Percentiles rank a stretch among this genome's conserved stretches.
Conservation (phyloP, 306 rosid species). For the Aeschynomene evenia region DNA sequence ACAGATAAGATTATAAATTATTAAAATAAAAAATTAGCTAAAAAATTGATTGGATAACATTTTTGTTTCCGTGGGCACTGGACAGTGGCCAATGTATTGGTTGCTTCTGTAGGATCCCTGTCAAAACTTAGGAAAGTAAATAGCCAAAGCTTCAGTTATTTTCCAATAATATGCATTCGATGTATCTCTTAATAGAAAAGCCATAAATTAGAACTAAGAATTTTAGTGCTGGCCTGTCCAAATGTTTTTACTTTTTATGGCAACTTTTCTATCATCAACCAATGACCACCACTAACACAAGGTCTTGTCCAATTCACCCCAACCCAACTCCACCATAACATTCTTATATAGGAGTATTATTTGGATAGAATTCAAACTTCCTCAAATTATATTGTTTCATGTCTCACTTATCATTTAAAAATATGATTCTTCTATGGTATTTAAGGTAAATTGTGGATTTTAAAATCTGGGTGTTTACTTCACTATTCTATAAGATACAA, state of each 20-base stretch:
- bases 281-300: constrained; percentile 39
- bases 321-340: constrained; percentile 39
- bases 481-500: too few relatives aligned
- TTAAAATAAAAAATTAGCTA: too few relatives aligned
- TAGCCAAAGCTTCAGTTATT: constrained; percentile 29
- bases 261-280: constrained; percentile 42
- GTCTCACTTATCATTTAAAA: too few relatives aligned
- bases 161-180: constrained; percentile 45
- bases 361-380: too few relatives aligned
- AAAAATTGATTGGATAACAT: too few relatives aligned
- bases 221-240: constrained; percentile 38
- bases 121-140: constrained; percentile 32
- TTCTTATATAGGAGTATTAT: too few relatives aligned
- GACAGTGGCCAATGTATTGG: not conserved
- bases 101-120: constrained; percentile 1
- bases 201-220: constrained; percentile 24
- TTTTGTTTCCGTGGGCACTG: constrained; percentile 1
- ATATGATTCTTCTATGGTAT: too few relatives aligned
- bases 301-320: constrained; percentile 37
- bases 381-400: too few relatives aligned
- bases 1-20: too few relatives aligned
- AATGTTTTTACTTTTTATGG: constrained; percentile 41
- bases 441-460: too few relatives aligned
- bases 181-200: constrained; percentile 23
- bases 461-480: too few relatives aligned